Evolutionary conservation across 2,329 filamentous ascomycete species (phyloP).

Genomic region (Clarireedia homoeocarpa): DNA sequence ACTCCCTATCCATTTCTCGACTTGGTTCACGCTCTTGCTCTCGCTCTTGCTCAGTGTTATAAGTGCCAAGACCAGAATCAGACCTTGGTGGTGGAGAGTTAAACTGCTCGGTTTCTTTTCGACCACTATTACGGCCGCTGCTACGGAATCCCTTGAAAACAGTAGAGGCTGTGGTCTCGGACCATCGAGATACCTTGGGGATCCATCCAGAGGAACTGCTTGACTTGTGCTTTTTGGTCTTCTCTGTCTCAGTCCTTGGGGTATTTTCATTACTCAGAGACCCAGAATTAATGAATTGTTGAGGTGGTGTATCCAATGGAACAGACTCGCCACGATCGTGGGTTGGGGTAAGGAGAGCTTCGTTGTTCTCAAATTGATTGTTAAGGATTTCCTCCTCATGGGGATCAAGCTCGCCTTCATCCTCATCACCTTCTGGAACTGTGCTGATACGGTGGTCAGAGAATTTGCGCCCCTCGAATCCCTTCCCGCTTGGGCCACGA

Average conservation of each 20-base stretch:
- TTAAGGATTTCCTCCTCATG: constrained; percentile 42
- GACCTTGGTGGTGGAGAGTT: constrained; percentile 57
- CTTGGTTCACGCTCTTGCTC: not conserved
- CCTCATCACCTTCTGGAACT: constrained; percentile 75
- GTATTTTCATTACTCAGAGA: constrained; percentile 72
- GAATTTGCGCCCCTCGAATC: constrained; percentile 39
- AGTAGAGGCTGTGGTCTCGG: constrained; percentile 88
- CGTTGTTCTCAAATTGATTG: constrained; percentile 50
- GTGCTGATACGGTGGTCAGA: constrained; percentile 84
- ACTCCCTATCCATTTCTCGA: not conserved
- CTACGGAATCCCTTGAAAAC: constrained; percentile 70
- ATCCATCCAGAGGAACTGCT: constrained; percentile 71
- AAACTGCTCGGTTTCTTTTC: constrained; percentile 32
- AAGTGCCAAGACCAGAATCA: constrained; percentile 64
- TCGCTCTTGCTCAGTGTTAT: constrained; percentile 5
- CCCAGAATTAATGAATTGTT: constrained; percentile 32
- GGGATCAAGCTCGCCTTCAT: constrained; percentile 40
- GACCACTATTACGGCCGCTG: constrained; percentile 50
- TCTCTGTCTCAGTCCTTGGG: constrained; percentile 52
- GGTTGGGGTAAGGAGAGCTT: constrained; percentile 53
- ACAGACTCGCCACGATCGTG: constrained; percentile 47
- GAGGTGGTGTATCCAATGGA: constrained; percentile 52
- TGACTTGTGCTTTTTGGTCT: constrained; percentile 82
- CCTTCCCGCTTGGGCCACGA: constrained; percentile 36
- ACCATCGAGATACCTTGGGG: constrained; percentile 95